These are phyloP conservation scores for Gastroboletus turbinatus DNA, from an alignment of 1,284 basidiomycete genomes.

Conservation along the genomic window DNA sequence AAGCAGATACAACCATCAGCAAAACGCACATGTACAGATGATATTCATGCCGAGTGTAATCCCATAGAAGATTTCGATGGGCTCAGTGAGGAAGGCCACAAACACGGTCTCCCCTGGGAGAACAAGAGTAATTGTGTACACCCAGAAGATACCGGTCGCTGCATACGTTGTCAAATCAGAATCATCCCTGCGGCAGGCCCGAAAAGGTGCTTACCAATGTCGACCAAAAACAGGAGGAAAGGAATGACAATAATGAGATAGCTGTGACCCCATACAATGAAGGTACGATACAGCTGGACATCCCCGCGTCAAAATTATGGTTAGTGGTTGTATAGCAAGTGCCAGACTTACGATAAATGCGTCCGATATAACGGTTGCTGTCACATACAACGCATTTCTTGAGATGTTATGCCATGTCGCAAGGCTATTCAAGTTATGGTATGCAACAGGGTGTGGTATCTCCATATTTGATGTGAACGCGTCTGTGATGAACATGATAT, in stretches of 20 bases:
- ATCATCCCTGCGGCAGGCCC: background rate
- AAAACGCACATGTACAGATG: slow-evolving; percentile 18
- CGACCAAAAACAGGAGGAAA: slow-evolving; percentile 21
- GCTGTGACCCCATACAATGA: slow-evolving; percentile 23
- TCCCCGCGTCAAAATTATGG: background rate
- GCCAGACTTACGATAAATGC: slow-evolving; percentile 17
- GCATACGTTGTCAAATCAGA: background rate
- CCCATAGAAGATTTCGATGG: slow-evolving; percentile 14
- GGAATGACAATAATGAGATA: slow-evolving; percentile 6
- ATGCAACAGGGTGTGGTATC: slow-evolving; percentile 7
- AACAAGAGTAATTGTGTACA: slow-evolving; percentile 16
- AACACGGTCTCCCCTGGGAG: slow-evolving; percentile 6
- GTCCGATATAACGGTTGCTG: slow-evolving; percentile 19
- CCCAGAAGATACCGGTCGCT: slow-evolving; percentile 19
- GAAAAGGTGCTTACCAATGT: slow-evolving; percentile 13
- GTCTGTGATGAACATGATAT: slow-evolving; percentile 13
- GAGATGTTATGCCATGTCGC: slow-evolving; percentile 9
- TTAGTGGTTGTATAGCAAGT: background rate
- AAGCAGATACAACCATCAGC: background rate
- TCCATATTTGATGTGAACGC: slow-evolving; percentile 18
- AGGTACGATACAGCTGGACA: slow-evolving; percentile 27
- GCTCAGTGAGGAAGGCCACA: slow-evolving; percentile 3
- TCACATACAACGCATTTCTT: slow-evolving; percentile 17
- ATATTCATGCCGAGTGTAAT: slow-evolving; percentile 21
- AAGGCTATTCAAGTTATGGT: slow-evolving; percentile 3